These are phyloP conservation scores for Vigna radiata DNA, from an alignment of 306 rosid species.

Conservation along the genomic window DNA sequence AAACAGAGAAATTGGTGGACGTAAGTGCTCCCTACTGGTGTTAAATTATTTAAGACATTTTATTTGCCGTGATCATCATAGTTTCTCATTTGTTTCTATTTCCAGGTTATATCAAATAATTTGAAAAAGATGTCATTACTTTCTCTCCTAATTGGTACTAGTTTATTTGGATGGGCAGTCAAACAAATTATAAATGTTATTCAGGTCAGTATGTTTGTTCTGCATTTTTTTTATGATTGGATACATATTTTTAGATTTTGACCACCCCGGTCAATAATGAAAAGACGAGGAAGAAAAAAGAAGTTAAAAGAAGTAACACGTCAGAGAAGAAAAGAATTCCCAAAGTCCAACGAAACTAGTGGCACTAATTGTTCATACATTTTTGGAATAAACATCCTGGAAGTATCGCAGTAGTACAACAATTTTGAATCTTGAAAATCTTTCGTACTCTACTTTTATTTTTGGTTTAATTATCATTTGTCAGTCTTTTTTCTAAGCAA, in stretches of 20 bases:
- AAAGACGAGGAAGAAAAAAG: background rate
- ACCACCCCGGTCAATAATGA: slow-evolving; percentile 18
- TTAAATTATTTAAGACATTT: slow-evolving; percentile 19
- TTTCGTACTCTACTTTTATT: background rate
- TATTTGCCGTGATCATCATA: slow-evolving; percentile 27
- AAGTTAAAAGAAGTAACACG: background rate
- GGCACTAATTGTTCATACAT: slow-evolving; percentile 9
- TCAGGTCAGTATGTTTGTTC: slow-evolving; percentile 64
- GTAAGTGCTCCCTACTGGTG: slow-evolving; percentile 57
- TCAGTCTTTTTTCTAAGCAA: background rate
- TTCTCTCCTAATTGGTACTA: slow-evolving; percentile 60
- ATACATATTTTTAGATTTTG: slow-evolving; percentile 13
- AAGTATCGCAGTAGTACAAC: background rate
- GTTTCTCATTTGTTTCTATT: slow-evolving; percentile 42
- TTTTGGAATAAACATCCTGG: slow-evolving; percentile 31
- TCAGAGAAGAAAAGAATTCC: background rate
- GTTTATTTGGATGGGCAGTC: slow-evolving; percentile 92
- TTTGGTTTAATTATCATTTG: background rate
- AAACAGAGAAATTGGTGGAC: slow-evolving; percentile 66
- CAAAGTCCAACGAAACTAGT: slow-evolving; percentile 1
- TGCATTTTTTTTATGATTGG: slow-evolving; percentile 29
- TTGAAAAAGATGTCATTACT: slow-evolving; percentile 58
- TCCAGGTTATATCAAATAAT: slow-evolving; percentile 71
- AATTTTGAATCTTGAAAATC: slow-evolving; percentile 1
- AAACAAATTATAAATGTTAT: slow-evolving; percentile 86